These are phyloP conservation scores for Xylaria polymorpha DNA, from an alignment of 2,329 filamentous ascomycete genomes.

Conservation along the genomic window DNA sequence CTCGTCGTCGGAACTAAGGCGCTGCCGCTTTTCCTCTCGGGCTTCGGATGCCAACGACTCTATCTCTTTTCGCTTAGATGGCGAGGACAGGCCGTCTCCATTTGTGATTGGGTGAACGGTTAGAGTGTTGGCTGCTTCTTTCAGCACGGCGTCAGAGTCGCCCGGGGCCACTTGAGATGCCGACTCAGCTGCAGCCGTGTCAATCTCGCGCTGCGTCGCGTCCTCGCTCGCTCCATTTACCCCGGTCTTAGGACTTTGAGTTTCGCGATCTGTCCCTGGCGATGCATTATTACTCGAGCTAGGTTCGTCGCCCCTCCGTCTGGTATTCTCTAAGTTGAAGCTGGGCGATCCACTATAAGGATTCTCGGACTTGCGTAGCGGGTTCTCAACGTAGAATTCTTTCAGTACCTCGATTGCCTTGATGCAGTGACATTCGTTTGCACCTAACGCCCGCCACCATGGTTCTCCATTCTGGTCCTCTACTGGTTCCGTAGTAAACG, in stretches of 20 bases:
- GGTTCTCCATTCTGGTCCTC: conserved; percentile 79
- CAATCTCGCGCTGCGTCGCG: conserved; percentile 46
- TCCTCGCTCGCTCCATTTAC: conserved; percentile 56
- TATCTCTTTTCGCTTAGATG: conserved; percentile 57
- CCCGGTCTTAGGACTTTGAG: conserved; percentile 59
- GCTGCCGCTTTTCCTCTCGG: conserved; percentile 58
- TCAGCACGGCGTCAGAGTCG: conserved; percentile 49
- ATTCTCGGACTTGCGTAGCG: conserved; percentile 67
- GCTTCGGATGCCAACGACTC: conserved; percentile 53
- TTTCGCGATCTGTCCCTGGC: conserved; percentile 60
- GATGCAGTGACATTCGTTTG: conserved; percentile 75
- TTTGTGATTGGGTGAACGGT: conserved; percentile 48
- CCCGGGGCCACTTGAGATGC: conserved; percentile 52
- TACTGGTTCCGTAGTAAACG: conserved; percentile 78
- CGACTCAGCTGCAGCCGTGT: conserved; percentile 48
- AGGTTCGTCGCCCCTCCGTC: conserved; percentile 59
- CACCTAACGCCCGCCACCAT: conserved; percentile 87
- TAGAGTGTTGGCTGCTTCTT: conserved; percentile 50
- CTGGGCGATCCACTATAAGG: conserved; percentile 63
- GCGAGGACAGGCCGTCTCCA: conserved; percentile 52
- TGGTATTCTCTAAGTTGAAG: conserved; percentile 67
- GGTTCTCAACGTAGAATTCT: conserved; percentile 74
- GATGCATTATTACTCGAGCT: conserved; percentile 63
- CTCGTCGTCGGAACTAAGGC: conserved; percentile 59
- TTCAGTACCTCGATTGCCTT: conserved; percentile 82